phyloP scores from a whole-genome alignment of 106 monocot species.

The Platanthera zijinensis region DNA sequence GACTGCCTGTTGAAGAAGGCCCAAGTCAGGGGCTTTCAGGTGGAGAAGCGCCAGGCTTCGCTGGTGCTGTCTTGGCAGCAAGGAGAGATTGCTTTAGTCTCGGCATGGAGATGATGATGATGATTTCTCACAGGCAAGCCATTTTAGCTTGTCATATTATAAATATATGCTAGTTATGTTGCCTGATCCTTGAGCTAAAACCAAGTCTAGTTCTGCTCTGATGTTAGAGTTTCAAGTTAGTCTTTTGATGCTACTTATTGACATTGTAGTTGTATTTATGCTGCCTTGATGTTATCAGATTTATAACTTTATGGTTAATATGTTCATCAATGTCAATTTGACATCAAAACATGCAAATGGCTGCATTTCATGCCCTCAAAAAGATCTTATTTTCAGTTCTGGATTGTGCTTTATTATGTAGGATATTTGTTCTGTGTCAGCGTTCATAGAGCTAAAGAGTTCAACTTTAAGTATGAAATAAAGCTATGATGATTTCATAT shows the following conservation, averaged over 20 bases:
- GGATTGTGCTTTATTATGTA: not conserved
- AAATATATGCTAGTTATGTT: conserved; percentile 12
- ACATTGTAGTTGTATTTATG: conserved; percentile 14
- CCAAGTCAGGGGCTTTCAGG: conserved; percentile 66
- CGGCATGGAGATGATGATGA: conserved; percentile 91
- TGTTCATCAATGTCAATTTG: not conserved
- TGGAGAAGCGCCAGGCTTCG: too few species aligned
- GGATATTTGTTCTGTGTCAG: not conserved
- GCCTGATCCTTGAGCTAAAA: not conserved
- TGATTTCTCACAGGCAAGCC: conserved; percentile 3
- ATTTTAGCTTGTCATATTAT: not conserved
- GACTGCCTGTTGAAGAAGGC: conserved; percentile 82
- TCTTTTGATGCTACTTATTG: not conserved
- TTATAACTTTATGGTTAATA: conserved; percentile 2
- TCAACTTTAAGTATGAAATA: not conserved
- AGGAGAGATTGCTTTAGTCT: conserved; percentile 61
- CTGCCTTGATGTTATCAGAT: conserved; percentile 5
- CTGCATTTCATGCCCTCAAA: not conserved
- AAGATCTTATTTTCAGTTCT: not conserved
- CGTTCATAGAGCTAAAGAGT: not conserved
- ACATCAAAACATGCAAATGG: not conserved
- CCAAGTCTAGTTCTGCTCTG: not conserved
- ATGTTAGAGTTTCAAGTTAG: conserved; percentile 4
- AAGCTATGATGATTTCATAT: not conserved
- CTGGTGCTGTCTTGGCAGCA: conserved; percentile 14